Conservation (phyloP, 441 rosid species). For the Arabidopsis lyrata region DNA sequence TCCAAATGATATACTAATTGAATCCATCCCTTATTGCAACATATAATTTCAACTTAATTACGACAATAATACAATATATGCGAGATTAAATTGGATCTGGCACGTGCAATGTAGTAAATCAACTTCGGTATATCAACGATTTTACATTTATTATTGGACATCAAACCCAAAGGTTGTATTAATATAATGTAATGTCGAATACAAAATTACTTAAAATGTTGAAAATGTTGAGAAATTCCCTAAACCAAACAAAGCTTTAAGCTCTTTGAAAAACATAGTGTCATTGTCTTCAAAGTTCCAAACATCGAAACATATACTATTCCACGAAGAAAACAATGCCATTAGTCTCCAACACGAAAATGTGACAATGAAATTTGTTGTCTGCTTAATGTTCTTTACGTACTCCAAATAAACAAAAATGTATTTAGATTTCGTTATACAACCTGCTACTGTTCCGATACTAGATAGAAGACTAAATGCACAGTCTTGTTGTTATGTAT, state of each 20-base stretch:
- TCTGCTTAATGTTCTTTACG: constrained; percentile 32
- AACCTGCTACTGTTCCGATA: no score
- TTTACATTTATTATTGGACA: background rate
- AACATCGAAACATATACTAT: constrained; percentile 42
- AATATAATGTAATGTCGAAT: background rate
- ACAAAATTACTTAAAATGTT: background rate
- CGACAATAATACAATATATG: background rate
- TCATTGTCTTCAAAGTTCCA: constrained; percentile 42
- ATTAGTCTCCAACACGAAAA: constrained; percentile 38
- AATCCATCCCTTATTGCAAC: constrained; percentile 8
- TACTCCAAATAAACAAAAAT: background rate
- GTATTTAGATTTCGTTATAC: background rate
- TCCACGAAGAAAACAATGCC: constrained; percentile 36
- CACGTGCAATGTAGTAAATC: background rate
- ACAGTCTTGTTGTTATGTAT: no score
- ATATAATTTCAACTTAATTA: constrained; percentile 2
- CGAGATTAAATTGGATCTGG: constrained; percentile 1
- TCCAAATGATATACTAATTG: background rate
- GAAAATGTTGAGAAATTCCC: background rate
- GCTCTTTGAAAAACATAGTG: constrained; percentile 25
- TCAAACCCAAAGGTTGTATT: background rate
- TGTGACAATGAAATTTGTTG: constrained; percentile 33
- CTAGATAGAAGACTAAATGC: no score
- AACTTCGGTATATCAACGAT: background rate
- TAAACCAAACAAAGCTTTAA: constrained; percentile 17